These are phyloP conservation scores for Gossypium thurberi DNA, from an alignment of 345 rosid species.

Conservation along the genomic window DNA sequence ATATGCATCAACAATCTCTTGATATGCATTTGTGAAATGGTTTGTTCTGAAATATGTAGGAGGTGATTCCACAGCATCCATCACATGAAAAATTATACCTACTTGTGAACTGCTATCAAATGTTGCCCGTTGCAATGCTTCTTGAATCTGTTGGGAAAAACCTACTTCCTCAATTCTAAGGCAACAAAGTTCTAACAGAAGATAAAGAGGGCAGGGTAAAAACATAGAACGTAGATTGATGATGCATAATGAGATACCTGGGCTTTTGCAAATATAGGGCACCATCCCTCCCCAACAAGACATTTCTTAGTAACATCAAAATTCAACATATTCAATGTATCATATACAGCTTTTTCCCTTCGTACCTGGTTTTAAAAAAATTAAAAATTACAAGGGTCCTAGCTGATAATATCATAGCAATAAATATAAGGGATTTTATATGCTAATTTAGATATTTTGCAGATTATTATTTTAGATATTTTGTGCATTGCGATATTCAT, in stretches of 20 bases:
- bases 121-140: slow-evolving; percentile 85
- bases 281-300: slow-evolving; percentile 99
- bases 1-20: slow-evolving; percentile 97
- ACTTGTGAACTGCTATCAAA: slow-evolving; percentile 88
- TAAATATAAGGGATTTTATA: not conserved
- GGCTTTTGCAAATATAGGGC: slow-evolving; percentile 80
- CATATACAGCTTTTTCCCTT: slow-evolving; percentile 88
- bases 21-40: slow-evolving; percentile 75
- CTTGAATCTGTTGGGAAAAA: slow-evolving; percentile 65
- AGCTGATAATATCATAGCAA: not conserved
- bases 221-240: slow-evolving; percentile 1
- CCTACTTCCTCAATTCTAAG: slow-evolving; percentile 12
- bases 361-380: slow-evolving; percentile 51
- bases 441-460: not conserved
- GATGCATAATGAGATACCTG: slow-evolving; percentile 40
- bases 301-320: slow-evolving; percentile 97
- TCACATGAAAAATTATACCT: slow-evolving; percentile 84
- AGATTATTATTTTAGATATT: not conserved
- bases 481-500: not conserved
- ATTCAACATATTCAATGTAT: slow-evolving; percentile 86
- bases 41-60: slow-evolving; percentile 94
- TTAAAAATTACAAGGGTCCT: not conserved
- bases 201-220: not conserved
- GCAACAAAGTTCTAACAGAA: slow-evolving; percentile 5
- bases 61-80: slow-evolving; percentile 83